phyloP scores from a whole-genome alignment of 1,284 basidiomycete species.

The Rhodofomes roseus region DNA sequence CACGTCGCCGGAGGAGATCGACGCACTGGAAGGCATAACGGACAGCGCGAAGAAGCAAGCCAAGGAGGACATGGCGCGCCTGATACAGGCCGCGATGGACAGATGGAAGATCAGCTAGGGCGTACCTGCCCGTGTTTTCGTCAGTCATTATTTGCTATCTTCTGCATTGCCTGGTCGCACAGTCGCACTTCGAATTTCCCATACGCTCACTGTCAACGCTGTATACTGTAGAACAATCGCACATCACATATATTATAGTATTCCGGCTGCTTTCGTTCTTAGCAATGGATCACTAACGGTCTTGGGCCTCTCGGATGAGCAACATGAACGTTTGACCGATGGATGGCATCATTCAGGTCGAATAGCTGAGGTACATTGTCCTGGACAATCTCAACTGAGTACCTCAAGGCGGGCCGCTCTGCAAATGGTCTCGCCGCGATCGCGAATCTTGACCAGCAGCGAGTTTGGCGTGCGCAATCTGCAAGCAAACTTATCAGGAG shows the following conservation, averaged over 20 bases:
- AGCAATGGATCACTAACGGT: neutral
- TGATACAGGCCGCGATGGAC: conserved; percentile 66
- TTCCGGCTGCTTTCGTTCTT: neutral
- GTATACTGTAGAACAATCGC: neutral
- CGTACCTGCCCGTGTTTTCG: neutral
- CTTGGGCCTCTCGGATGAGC: neutral
- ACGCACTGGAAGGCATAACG: conserved; percentile 70
- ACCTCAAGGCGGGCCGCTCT: conserved; percentile 32
- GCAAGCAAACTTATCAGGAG: neutral
- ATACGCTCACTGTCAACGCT: neutral
- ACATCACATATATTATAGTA: conserved; percentile 3
- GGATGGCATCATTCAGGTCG: neutral
- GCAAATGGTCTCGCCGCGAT: conserved; percentile 37
- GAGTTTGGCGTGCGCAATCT: conserved; percentile 21
- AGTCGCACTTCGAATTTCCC: neutral
- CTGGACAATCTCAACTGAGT: conserved; percentile 8
- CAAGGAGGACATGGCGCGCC: conserved; percentile 63
- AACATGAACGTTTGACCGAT: neutral
- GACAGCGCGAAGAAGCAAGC: conserved; percentile 79
- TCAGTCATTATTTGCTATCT: neutral
- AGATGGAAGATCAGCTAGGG: conserved; percentile 58
- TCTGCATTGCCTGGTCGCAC: neutral
- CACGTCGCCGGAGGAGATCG: conserved; percentile 64
- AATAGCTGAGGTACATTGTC: neutral
- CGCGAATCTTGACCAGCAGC: conserved; percentile 38